Evolutionary conservation across 306 rosid genomes (phyloP).

Genomic region (Glycyrrhiza uralensis): DNA sequence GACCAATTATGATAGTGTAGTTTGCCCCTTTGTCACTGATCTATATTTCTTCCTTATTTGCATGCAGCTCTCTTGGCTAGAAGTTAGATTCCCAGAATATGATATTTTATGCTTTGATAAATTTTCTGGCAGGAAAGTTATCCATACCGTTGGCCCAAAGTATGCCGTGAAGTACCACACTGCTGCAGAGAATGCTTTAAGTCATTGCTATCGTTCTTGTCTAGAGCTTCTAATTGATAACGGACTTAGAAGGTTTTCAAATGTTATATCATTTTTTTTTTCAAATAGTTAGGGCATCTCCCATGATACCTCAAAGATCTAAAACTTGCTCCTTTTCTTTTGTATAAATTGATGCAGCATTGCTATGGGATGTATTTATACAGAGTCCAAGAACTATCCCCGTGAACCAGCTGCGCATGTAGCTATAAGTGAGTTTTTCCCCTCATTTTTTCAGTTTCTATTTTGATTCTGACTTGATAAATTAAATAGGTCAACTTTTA

Average conservation of each 20-base stretch:
- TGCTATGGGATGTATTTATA: conserved; percentile 90
- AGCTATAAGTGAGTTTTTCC: conserved; percentile 78
- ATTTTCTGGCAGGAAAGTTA: conserved; percentile 69
- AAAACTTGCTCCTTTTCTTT: conserved; percentile 23
- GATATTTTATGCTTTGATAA: conserved; percentile 19
- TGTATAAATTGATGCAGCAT: conserved; percentile 59
- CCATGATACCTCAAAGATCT: conserved; percentile 20
- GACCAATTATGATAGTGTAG: conserved; percentile 13
- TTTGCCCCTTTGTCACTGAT: background rate
- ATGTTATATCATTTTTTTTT: conserved; percentile 19
- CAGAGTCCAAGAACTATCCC: conserved; percentile 92
- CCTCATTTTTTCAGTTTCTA: conserved; percentile 26
- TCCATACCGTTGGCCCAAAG: conserved; percentile 98
- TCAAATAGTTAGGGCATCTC: conserved; percentile 12
- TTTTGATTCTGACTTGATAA: conserved; percentile 22
- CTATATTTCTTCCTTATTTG: conserved; percentile 11
- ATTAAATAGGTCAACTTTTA: conserved; percentile 8
- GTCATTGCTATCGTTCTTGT: conserved; percentile 98
- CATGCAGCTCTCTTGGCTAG: conserved; percentile 10
- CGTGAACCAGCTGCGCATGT: conserved; percentile 99
- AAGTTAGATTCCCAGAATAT: conserved; percentile 17
- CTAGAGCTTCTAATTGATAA: conserved; percentile 87
- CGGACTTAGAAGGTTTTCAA: conserved; percentile 73
- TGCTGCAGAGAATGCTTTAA: conserved; percentile 97
- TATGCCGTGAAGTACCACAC: conserved; percentile 97